phyloP scores from a whole-genome alignment of 1,139 yeast genomes.

The Scheffersomyces stambukii region DNA sequence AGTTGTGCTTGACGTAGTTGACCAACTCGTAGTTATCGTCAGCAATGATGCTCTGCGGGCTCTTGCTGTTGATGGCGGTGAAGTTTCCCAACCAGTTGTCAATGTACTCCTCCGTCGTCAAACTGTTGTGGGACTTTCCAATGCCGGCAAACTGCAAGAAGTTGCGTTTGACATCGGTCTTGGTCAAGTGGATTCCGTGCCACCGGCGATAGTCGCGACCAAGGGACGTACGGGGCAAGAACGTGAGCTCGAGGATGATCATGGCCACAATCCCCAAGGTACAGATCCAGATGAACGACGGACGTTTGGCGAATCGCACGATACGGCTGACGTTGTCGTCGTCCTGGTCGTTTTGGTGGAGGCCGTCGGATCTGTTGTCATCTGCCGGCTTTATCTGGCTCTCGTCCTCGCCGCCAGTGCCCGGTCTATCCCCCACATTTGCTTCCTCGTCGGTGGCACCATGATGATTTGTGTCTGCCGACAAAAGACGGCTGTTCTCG shows the following conservation, averaged over 20 bases:
- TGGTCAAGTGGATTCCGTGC: conserved; percentile 61
- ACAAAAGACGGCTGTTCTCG: not conserved
- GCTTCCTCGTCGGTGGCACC: not conserved
- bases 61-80: conserved; percentile 14
- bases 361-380: not conserved
- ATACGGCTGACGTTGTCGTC: conserved; percentile 13
- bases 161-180: conserved; percentile 57
- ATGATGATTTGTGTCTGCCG: not conserved
- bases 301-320: conserved; percentile 20
- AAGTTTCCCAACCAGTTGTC: conserved; percentile 23
- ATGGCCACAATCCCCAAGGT: conserved; percentile 52
- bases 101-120: conserved; percentile 26
- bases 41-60: conserved; percentile 20
- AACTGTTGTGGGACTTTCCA: conserved; percentile 20
- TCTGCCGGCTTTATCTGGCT: not conserved
- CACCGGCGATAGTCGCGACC: conserved; percentile 78
- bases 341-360: conserved; percentile 5
- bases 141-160: conserved; percentile 25
- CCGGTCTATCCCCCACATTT: conserved; percentile 1
- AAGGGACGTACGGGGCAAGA: conserved; percentile 82
- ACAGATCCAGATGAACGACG: conserved; percentile 49
- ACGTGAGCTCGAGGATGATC: conserved; percentile 61
- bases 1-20: conserved; percentile 21
- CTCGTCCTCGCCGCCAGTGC: conserved; percentile 2
- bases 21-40: conserved; percentile 25